Evolutionary conservation across 192 early-diverging fungal species (phyloP), one percentile per base, ranked within the genome.

Genomic region (Backusella australiensis): DNA sequence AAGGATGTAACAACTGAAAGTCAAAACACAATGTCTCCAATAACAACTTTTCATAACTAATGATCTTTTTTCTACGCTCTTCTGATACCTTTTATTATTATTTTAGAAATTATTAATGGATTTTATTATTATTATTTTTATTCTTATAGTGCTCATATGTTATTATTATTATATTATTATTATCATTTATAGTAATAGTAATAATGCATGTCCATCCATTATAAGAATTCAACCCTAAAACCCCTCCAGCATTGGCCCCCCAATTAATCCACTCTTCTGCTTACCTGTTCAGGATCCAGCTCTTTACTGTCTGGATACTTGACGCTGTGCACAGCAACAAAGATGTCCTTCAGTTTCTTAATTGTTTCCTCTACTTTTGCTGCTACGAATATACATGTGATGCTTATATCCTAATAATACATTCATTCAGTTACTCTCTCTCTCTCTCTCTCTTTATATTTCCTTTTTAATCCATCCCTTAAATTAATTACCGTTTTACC

Each of bases 301-400:
- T 91, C 88, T 36, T 86, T 74, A 17, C 78, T 80, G 7, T 85
- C 80, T 1, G 89, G 85, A 52, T 87, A 82, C 38, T 80, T 69
- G n/a, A 88, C 79, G 36, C 81, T 78, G 41, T 89, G 89, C 0
- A 89, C 88, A 35, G 85, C 88, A 4, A 93, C 84, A 52, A 94
- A 84, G 6, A 96, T 91, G 72, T 96, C 95, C 70, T 92, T 90
- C 26, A 93, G 81, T 70, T 92, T 93, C 72, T 96, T 96, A 59
- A 92, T 90, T 0, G 94, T 95, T 66, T 96, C 95, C 67, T 96
- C 94, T 72, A 95, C 91, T 73, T 96, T 96, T 53, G 90, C 91
- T 4, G 93, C 92, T 1, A 95, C 91, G 79, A 95, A 93, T 26
- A 95, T 74, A 73, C 91, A 93, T 4, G 93, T 89, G 1, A 87